A percentile compares a stretch with the other conserved stretches of the same genome.
phyloP scores from a whole-genome alignment of 2,329 filamentous ascomycete species.

The Talaromyces sp. region DNA sequence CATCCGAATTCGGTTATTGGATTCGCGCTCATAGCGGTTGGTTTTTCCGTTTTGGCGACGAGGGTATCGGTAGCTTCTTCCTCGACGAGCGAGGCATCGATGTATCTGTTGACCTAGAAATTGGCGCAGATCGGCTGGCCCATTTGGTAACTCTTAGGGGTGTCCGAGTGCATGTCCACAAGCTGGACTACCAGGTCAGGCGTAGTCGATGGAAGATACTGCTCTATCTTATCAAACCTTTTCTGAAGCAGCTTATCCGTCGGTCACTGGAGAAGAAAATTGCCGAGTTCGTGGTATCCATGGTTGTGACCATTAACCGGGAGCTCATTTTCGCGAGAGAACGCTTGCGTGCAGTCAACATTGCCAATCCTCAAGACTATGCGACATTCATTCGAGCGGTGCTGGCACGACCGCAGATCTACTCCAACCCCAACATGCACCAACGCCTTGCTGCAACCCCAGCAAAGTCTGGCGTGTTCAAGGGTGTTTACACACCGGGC shows the following conservation, averaged over 20 bases:
- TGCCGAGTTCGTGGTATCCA: conserved; percentile 62
- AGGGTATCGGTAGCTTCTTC: conserved; percentile 78
- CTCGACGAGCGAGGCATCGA: conserved; percentile 85
- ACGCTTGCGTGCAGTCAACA: conserved; percentile 75
- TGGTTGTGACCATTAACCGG: conserved; percentile 68
- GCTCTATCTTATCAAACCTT: conserved; percentile 76
- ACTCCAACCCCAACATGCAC: conserved; percentile 70
- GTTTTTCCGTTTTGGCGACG: conserved; percentile 67
- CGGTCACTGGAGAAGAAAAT: conserved; percentile 75
- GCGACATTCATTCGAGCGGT: conserved; percentile 79
- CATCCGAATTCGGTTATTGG: conserved; percentile 87
- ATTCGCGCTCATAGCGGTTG: conserved; percentile 67
- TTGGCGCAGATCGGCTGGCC: conserved; percentile 71
- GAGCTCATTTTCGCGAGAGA: conserved; percentile 85
- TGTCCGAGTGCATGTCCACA: conserved; percentile 78
- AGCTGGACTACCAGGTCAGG: conserved; percentile 71
- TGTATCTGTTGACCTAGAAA: conserved; percentile 75
- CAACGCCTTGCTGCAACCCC: conserved; percentile 64
- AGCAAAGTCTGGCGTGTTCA: conserved; percentile 62
- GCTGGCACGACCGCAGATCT: conserved; percentile 65
- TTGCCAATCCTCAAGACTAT: conserved; percentile 72
- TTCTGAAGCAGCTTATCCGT: conserved; percentile 74
- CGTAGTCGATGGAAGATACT: conserved; percentile 67
- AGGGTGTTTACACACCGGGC: conserved; percentile 78
- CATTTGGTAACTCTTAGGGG: conserved; percentile 71